phyloP scores from a whole-genome alignment of 495 filamentous ascomycete genomes.

The Xylaria venustula region DNA sequence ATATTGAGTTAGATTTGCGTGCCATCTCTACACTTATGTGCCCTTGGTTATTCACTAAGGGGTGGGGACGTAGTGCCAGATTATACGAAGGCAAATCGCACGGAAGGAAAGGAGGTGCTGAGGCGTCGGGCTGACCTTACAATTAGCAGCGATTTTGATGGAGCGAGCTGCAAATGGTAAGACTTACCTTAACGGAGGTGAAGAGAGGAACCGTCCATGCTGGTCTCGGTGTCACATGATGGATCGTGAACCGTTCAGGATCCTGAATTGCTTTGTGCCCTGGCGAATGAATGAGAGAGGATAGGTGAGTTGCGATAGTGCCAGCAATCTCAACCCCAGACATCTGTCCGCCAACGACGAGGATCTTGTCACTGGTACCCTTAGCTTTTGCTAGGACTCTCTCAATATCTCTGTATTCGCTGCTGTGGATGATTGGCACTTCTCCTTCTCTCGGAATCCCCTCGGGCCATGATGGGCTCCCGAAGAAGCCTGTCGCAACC shows the following conservation, averaged over 20 bases:
- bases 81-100: constrained; percentile 78
- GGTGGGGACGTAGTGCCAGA: constrained; percentile 54
- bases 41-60: constrained; percentile 58
- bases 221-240: constrained; percentile 68
- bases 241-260: constrained; percentile 47
- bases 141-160: constrained; percentile 3
- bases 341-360: constrained; percentile 82
- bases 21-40: constrained; percentile 56
- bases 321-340: constrained; percentile 77
- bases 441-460: constrained; percentile 31
- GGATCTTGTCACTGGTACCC: constrained; percentile 55
- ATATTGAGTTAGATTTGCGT: constrained; percentile 50
- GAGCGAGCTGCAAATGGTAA: neutral
- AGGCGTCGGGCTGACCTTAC: constrained; percentile 36
- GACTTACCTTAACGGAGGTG: constrained; percentile 46
- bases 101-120: constrained; percentile 63
- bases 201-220: constrained; percentile 72
- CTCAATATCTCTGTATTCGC: constrained; percentile 47
- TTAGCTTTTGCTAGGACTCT: constrained; percentile 29
- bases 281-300: constrained; percentile 52
- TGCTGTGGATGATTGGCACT: constrained; percentile 60
- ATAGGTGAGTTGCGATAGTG: constrained; percentile 67
- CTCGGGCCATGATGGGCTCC: constrained; percentile 55
- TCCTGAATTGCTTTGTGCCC: constrained; percentile 29
- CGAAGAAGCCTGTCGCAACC: constrained; percentile 76